These are phyloP conservation scores for Solanum tacnaense DNA, from an alignment of 257 asterid genomes.

Conservation along the genomic window DNA sequence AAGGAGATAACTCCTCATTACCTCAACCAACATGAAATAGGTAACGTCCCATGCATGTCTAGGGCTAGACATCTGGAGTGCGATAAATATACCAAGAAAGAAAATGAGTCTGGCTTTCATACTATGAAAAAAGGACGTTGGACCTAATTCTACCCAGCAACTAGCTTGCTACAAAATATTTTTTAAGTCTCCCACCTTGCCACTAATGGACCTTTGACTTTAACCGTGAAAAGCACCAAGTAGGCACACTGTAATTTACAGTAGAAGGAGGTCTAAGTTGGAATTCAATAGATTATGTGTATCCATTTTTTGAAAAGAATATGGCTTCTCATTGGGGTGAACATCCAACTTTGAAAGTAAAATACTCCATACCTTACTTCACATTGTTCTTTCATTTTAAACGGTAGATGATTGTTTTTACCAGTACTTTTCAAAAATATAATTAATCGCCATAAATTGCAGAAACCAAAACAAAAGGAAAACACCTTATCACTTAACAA, in stretches of 20 bases:
- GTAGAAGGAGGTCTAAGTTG: neutral
- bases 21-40: neutral
- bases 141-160: neutral
- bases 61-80: neutral
- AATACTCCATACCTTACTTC: neutral
- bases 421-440: neutral
- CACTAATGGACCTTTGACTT: neutral
- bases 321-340: neutral
- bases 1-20: neutral
- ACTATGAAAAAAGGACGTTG: neutral
- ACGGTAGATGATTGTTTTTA: neutral
- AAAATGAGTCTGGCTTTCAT: neutral
- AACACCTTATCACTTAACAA: neutral
- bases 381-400: neutral
- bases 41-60: neutral
- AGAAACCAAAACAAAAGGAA: neutral
- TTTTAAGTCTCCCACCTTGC: neutral
- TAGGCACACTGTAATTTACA: neutral
- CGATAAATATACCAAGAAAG: neutral
- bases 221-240: neutral
- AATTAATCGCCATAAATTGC: neutral
- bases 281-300: neutral
- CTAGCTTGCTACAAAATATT: neutral
- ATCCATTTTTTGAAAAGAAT: neutral
- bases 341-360: neutral